A percentile compares a stretch with the other conserved stretches of the same genome.
These are phyloP conservation scores for Amanita pallidorosea DNA, from an alignment of 768 basidiomycete genomes.

Conservation along the genomic window DNA sequence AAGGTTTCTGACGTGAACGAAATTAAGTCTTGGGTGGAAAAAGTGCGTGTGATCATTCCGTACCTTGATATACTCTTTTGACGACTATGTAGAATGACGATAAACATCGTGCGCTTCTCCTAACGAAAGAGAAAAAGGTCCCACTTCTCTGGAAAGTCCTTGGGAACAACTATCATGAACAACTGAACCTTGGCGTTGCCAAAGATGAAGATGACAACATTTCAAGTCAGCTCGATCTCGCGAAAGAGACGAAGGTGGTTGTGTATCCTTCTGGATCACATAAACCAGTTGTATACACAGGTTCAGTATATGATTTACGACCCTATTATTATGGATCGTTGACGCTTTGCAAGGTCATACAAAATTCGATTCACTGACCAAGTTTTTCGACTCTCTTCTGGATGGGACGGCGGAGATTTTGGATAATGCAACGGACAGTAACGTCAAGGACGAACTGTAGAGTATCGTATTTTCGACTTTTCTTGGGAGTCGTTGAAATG, in stretches of 20 bases:
- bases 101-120: conserved; percentile 48
- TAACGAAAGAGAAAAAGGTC: conserved; percentile 66
- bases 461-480: background rate
- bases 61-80: background rate
- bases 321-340: background rate
- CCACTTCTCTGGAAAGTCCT: conserved; percentile 78
- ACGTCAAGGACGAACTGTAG: conserved; percentile 9
- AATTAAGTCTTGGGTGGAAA: conserved; percentile 56
- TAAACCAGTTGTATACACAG: conserved; percentile 54
- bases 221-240: conserved; percentile 47
- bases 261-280: conserved; percentile 55
- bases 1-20: conserved; percentile 45
- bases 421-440: background rate
- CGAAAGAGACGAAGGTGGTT: conserved; percentile 56
- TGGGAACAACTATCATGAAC: conserved; percentile 56
- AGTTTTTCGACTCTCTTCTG: conserved; percentile 62
- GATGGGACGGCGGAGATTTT: conserved; percentile 57
- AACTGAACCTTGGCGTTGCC: conserved; percentile 52
- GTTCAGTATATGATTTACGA: conserved; percentile 24
- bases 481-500: no score
- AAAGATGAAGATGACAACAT: conserved; percentile 57
- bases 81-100: conserved; percentile 17
- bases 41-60: conserved; percentile 32
- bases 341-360: conserved; percentile 34
- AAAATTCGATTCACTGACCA: conserved; percentile 66